phyloP scores from a whole-genome alignment of 1,139 yeast species.

The Kurtzmaniella natalensis region DNA sequence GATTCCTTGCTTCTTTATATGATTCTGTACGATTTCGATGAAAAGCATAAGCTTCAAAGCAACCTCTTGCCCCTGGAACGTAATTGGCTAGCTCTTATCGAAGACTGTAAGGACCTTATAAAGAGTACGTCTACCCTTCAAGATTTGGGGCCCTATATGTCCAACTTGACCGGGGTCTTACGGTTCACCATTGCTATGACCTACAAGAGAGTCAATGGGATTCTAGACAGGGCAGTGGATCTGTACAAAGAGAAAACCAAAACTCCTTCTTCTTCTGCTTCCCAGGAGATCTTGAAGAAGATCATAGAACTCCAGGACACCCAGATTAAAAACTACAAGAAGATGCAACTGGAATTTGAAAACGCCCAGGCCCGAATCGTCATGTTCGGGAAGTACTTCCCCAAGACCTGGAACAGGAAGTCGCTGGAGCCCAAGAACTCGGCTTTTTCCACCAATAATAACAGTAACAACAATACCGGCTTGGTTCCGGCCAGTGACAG shows the following conservation, averaged over 20 bases:
- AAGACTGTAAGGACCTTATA: constrained; percentile 14
- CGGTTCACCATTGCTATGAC: constrained; percentile 27
- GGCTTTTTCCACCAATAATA: too few relatives aligned
- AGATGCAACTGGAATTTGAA: constrained; percentile 11
- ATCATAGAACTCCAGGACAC: constrained; percentile 28
- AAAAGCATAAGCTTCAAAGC: constrained; percentile 22
- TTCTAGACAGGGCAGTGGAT: constrained; percentile 22
- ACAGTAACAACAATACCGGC: constrained; percentile 8
- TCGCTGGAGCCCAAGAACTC: constrained; percentile 9
- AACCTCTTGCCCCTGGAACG: constrained; percentile 29
- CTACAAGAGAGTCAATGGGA: constrained; percentile 25
- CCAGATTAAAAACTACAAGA: constrained; percentile 20
- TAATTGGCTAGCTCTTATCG: constrained; percentile 29
- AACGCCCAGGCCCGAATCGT: constrained; percentile 1
- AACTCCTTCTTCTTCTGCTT: background rate
- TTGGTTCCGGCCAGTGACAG: constrained; percentile 12
- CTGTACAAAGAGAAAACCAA: constrained; percentile 16
- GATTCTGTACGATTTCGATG: constrained; percentile 33
- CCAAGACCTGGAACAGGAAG: constrained; percentile 29
- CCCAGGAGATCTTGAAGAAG: constrained; percentile 17
- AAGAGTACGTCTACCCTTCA: background rate
- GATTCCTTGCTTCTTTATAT: constrained; percentile 30
- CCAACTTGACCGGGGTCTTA: constrained; percentile 26
- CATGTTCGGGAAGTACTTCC: constrained; percentile 17
- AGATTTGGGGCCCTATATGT: constrained; percentile 1